Conservation (phyloP, 2,329 filamentous ascomycete species). For the Colletotrichum kahawae region DNA sequence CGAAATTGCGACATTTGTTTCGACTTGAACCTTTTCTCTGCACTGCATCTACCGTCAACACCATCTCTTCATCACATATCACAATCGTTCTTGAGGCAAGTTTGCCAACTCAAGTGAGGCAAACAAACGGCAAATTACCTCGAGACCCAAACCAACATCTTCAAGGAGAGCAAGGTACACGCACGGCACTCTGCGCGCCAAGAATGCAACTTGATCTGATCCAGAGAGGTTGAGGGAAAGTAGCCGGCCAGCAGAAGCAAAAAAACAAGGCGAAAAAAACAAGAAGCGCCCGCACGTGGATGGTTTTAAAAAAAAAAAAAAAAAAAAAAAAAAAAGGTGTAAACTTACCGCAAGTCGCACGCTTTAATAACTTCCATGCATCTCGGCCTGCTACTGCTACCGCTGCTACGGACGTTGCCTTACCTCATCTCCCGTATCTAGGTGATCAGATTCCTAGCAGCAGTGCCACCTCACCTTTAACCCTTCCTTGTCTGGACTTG, state of each 20-base stretch:
- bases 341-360: neutral
- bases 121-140: neutral
- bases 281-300: neutral
- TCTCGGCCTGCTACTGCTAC: slow-evolving; percentile 6
- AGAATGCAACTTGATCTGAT: neutral
- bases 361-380: slow-evolving; percentile 1
- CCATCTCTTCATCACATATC: neutral
- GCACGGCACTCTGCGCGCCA: neutral
- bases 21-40: neutral
- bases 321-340: slow-evolving; percentile 1
- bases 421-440: slow-evolving; percentile 23
- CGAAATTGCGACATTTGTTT: neutral
- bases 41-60: neutral
- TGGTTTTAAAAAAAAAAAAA: neutral
- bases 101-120: slow-evolving; percentile 15
- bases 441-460: slow-evolving; percentile 20
- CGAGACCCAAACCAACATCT: neutral
- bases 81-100: neutral
- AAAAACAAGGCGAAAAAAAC: neutral
- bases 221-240: neutral
- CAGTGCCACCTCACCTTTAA: slow-evolving; percentile 20
- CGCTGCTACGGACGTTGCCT: slow-evolving; percentile 8
- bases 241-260: neutral
- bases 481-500: slow-evolving; percentile 10
- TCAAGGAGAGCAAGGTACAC: neutral